Evolutionary conservation across 2,329 filamentous ascomycete genomes (phyloP), one percentile per base, ranked within the genome.

Genomic region (Penicillium sp.): DNA sequence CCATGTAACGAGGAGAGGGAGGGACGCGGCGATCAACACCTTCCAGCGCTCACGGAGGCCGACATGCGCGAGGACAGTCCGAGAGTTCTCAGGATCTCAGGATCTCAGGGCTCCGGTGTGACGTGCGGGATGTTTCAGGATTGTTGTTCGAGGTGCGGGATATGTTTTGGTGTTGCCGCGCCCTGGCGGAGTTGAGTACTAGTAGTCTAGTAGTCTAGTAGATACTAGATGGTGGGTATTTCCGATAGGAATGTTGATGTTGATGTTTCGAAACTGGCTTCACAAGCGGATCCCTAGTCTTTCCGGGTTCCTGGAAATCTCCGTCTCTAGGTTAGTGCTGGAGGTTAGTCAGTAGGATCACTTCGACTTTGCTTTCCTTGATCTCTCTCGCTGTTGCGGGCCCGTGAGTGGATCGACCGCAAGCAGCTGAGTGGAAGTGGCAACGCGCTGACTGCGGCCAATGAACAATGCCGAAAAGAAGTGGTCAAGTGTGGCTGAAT

Each of bases 11-110:
- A 10, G 30, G 30, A 28, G 24, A 42, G 49, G 15, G 33, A 54
- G 28, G 45, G 57, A 54, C 33, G 28, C 58, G 60, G 60, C 51
- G 63, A 61, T 63, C 58, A 65, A 59, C 64, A 69, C 63, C 67
- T 62, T 47, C 49, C 33, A 55, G 56, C 61, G 60, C 63, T 40
- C 59, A 57, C 44, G 49, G 37, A 44, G 33, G 35, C 40, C 59
- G 56, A 58, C 66, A 68, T 66, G 38, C 22, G 35, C 55, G 54
- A 60, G 58, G 42, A 38, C 9, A 3, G 24, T 33, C 30, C 54
- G 17, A 26, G 53, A 22, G 15, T 17, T 26, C n/a, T n/a, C n/a
- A n/a, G n/a, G n/a, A n/a, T 35, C 42, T 22, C 26, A 37, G 26
- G n/a, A 24, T 35, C 33, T 7, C 12, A 26, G 51, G 8, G 22